phyloP scores from a whole-genome alignment of 805 yeast species.

The Brettanomyces anomalus region DNA sequence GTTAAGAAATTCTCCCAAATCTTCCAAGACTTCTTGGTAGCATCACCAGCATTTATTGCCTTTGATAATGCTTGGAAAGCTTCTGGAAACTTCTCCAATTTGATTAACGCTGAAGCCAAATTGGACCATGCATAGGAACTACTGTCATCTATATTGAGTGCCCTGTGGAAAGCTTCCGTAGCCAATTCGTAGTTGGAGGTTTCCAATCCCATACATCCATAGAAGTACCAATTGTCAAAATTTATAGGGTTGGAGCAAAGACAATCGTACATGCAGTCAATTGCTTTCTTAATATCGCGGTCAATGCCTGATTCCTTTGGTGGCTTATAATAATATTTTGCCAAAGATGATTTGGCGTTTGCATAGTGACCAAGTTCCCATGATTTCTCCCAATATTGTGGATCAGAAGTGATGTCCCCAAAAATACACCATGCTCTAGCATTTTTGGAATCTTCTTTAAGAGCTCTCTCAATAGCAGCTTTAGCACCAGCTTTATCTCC shows the following conservation, averaged over 20 bases:
- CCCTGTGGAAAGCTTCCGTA: constrained; percentile 85
- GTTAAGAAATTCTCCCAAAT: constrained; percentile 81
- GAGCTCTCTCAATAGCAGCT: constrained; percentile 43
- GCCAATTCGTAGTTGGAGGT: constrained; percentile 63
- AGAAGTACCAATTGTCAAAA: constrained; percentile 81
- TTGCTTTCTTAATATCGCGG: constrained; percentile 44
- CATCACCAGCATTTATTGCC: constrained; percentile 63
- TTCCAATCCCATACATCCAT: constrained; percentile 86
- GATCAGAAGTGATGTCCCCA: constrained; percentile 79
- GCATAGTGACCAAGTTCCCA: constrained; percentile 83
- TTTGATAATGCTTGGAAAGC: constrained; percentile 80
- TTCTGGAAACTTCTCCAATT: constrained; percentile 55
- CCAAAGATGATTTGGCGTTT: constrained; percentile 77
- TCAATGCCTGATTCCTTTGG: constrained; percentile 44
- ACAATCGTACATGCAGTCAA: constrained; percentile 67
- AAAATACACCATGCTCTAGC: constrained; percentile 76
- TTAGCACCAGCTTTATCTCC: constrained; percentile 67
- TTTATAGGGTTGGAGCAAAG: constrained; percentile 63
- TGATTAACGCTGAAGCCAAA: constrained; percentile 69
- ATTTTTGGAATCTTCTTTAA: constrained; percentile 54
- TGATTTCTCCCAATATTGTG: constrained; percentile 69
- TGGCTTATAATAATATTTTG: constrained; percentile 61
- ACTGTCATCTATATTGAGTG: constrained; percentile 76
- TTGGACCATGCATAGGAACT: constrained; percentile 88
- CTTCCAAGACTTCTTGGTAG: constrained; percentile 69